Conservation (phyloP, 129 eudicot species). For the Pittosporum tobira region DNA sequence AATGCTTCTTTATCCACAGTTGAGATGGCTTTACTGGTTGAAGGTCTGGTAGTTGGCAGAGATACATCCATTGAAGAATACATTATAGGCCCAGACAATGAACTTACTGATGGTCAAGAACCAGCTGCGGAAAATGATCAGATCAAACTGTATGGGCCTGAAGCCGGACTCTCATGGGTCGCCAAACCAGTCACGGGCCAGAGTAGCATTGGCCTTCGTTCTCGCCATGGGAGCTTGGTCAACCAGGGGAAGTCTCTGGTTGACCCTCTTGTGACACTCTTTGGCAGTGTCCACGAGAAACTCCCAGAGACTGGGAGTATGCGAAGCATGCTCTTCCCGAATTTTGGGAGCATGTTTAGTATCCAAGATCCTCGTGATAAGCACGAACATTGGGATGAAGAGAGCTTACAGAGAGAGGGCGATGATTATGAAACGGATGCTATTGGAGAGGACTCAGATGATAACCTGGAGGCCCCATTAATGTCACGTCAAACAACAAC, state of each 20-base stretch:
- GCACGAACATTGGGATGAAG: conserved; percentile 62
- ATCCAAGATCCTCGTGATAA: conserved; percentile 30
- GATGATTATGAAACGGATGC: conserved; percentile 28
- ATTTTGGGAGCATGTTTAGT: conserved; percentile 68
- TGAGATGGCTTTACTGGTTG: conserved; percentile 65
- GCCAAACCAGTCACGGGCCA: conserved; percentile 60
- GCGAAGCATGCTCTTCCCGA: conserved; percentile 58
- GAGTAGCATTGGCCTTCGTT: conserved; percentile 32
- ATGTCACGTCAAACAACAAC: conserved; percentile 50
- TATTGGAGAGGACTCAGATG: conserved; percentile 39
- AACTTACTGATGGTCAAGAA: conserved; percentile 33
- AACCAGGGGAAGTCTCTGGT: conserved; percentile 41
- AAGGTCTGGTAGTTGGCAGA: conserved; percentile 62
- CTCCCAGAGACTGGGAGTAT: conserved; percentile 53
- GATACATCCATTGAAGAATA: conserved; percentile 58
- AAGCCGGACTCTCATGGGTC: conserved; percentile 54
- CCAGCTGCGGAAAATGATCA: conserved; percentile 35
- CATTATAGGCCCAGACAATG: conserved; percentile 43
- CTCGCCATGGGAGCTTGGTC: conserved; percentile 56
- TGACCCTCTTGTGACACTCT: conserved; percentile 71
- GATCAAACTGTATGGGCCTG: conserved; percentile 51
- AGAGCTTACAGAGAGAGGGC: conserved; percentile 37
- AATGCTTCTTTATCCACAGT: conserved; percentile 26
- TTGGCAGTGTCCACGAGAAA: conserved; percentile 68
- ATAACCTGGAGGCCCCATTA: conserved; percentile 45